Base-by-base conservation (phyloP, 2,329 filamentous ascomycete genomes). In the Fusarium sacchari region DNA sequence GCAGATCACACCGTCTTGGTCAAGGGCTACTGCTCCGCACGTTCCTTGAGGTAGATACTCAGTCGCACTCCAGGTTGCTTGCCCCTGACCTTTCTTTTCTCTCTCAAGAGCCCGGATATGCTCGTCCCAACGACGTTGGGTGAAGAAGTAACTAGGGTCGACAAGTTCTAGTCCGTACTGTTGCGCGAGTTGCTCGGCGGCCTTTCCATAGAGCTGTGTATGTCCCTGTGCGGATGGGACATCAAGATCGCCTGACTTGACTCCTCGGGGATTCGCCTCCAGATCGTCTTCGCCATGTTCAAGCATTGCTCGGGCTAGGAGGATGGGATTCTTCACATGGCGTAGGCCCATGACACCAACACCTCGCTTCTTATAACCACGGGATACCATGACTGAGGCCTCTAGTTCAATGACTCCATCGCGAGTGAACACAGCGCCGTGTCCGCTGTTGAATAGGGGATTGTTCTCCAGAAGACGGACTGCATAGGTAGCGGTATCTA, bases 321-420 rank as follows among this genome's bases (percentile, higher is more conserved):
- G 84, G 68, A 97, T 91, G 0, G 95, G 95, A 79, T 97, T 95
- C 74, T 91, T 91, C n/a, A 96, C 92, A 46, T 86, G 89, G 11
- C 86, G 88, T 20, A 97, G 81, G 7, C 94, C 89, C 83, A 93
- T 93, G 11, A 94, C 90, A 7, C 93, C 94, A 0, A 94, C 93
- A 22, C 91, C 94, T 40, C 94, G 89, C 85, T 97, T 97, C 44
- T 90, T 88, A 64, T 86, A 85, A 1, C 92, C 92, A 34, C 87
- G 87, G 5, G 92, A 93, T 1, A 97, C 93, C 94, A 97, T 97
- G 58, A 97, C 89, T 14, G 91, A 93, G 4, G 94, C 93, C 83
- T 97, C 95, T 69, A 97, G 90, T 83, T 97, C 93, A 80, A 95
- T 95, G 71, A 91, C 88, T 24, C 95, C 95, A 73, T 92, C 91